Conservation (phyloP, 352 stramenopile species). For the Globisporangium iwayamae region DNA sequence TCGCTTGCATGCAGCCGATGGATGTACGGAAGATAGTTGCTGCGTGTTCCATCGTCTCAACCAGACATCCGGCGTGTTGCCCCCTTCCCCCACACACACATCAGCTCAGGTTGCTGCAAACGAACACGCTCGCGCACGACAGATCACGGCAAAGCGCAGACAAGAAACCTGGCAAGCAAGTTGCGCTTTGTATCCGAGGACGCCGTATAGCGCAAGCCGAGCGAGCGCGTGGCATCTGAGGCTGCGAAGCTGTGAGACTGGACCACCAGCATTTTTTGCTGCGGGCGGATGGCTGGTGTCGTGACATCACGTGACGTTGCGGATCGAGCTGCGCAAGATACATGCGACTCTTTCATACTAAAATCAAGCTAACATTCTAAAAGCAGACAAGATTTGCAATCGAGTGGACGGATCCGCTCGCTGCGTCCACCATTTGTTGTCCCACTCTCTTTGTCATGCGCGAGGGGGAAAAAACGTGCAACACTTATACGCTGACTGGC, state of each 20-base stretch:
- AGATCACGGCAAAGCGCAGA: too few relatives aligned
- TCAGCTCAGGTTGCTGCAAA: too few relatives aligned
- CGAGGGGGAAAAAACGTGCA: background rate
- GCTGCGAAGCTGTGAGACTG: too few relatives aligned
- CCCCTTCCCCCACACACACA: too few relatives aligned
- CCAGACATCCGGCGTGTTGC: too few relatives aligned
- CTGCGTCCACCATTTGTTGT: background rate
- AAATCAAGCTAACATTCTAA: background rate
- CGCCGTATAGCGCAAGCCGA: too few relatives aligned
- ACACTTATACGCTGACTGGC: constrained; percentile 9
- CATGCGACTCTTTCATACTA: background rate
- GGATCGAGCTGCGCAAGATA: background rate
- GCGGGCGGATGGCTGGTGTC: too few relatives aligned
- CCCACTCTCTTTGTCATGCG: background rate
- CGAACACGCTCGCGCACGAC: too few relatives aligned
- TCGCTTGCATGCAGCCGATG: background rate
- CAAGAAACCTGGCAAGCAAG: too few relatives aligned
- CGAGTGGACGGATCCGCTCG: background rate
- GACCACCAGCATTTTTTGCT: too few relatives aligned
- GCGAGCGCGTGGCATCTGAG: too few relatives aligned
- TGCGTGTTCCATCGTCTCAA: background rate
- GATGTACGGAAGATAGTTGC: background rate
- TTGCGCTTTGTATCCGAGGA: too few relatives aligned
- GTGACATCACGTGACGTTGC: background rate
- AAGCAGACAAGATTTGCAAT: background rate